These are phyloP conservation scores for Aspergillus homomorphus DNA, from an alignment of 495 filamentous ascomycete species.

Conservation along the genomic window DNA sequence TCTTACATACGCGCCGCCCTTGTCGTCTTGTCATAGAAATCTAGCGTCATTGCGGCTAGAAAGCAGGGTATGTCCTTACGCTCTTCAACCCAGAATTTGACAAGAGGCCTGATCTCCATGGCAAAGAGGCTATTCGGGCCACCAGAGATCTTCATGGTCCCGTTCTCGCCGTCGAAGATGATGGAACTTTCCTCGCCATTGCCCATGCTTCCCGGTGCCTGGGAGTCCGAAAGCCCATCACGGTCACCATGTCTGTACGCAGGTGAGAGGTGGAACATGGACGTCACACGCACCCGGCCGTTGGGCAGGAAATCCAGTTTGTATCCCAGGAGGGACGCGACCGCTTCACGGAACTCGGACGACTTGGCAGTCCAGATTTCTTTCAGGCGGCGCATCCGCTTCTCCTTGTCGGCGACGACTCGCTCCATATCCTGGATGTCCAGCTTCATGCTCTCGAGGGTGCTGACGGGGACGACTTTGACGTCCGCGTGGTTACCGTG, in stretches of 20 bases:
- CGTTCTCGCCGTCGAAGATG: conserved; percentile 91
- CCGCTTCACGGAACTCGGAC: conserved; percentile 89
- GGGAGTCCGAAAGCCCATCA: conserved; percentile 40
- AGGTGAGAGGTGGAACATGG: conserved; percentile 65
- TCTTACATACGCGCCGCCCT: conserved; percentile 46
- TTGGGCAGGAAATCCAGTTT: conserved; percentile 90
- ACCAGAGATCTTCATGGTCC: conserved; percentile 95
- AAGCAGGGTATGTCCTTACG: conserved; percentile 90
- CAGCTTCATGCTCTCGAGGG: conserved; percentile 67
- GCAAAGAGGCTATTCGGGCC: conserved; percentile 86
- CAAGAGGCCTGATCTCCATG: conserved; percentile 72
- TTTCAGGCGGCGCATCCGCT: conserved; percentile 77
- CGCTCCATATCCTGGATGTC: conserved; percentile 69
- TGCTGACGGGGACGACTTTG: conserved; percentile 68
- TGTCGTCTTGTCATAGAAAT: conserved; percentile 85
- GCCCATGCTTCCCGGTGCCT: conserved; percentile 57
- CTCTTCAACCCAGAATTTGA: conserved; percentile 92
- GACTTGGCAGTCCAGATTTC: conserved; percentile 87
- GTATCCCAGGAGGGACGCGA: conserved; percentile 84
- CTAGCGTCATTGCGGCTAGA: conserved; percentile 80
- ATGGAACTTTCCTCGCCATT: conserved; percentile 69
- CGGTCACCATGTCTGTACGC: conserved; percentile 55
- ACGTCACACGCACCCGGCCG: conserved; percentile 83
- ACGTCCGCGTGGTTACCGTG: conserved; percentile 43
- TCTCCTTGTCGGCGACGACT: conserved; percentile 78